A percentile compares a stretch with the other conserved stretches of the same genome.
These are phyloP conservation scores for Pseudozyma hubeiensis DNA, from an alignment of 1,284 basidiomycete genomes.

Conservation along the genomic window DNA sequence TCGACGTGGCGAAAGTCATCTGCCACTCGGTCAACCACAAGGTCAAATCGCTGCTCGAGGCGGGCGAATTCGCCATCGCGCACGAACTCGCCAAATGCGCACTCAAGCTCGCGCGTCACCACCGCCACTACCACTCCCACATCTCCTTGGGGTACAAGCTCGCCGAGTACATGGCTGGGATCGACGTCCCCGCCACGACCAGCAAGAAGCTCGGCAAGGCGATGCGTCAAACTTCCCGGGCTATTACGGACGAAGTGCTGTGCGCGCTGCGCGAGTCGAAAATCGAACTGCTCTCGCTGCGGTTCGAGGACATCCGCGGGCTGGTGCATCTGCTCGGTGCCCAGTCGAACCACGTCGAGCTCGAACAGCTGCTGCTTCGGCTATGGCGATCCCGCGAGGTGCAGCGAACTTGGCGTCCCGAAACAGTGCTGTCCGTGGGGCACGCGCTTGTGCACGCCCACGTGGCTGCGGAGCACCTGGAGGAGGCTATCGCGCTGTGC, in stretches of 20 bases:
- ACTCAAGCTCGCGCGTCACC: constrained; percentile 1
- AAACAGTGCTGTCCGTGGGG: constrained; percentile 1
- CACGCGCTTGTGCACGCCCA: constrained; percentile 5
- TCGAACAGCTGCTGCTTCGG: constrained; percentile 1
- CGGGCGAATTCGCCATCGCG: constrained; percentile 5
- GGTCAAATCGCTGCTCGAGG: constrained; percentile 3
- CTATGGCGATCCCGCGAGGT: constrained; percentile 7
- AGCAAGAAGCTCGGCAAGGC: constrained; percentile 3
- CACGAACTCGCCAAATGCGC: constrained; percentile 11
- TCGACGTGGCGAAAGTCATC: background rate
- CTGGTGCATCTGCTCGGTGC: constrained; percentile 3
- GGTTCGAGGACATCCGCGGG: constrained; percentile 1
- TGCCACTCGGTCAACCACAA: constrained; percentile 8
- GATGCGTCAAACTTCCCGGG: constrained; percentile 2
- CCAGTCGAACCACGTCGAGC: constrained; percentile 1
- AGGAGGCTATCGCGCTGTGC: constrained; percentile 5
- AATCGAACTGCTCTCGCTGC: constrained; percentile 2
- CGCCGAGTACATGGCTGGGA: constrained; percentile 1
- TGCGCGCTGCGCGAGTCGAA: background rate
- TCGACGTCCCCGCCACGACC: background rate
- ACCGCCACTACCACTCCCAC: constrained; percentile 2
- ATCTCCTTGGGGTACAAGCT: constrained; percentile 7
- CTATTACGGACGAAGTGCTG: constrained; percentile 8
- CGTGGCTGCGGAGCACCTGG: constrained; percentile 2
- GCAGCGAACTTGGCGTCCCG: constrained; percentile 6